Base-by-base conservation (phyloP, 768 basidiomycete species). In the Russula virescens region DNA sequence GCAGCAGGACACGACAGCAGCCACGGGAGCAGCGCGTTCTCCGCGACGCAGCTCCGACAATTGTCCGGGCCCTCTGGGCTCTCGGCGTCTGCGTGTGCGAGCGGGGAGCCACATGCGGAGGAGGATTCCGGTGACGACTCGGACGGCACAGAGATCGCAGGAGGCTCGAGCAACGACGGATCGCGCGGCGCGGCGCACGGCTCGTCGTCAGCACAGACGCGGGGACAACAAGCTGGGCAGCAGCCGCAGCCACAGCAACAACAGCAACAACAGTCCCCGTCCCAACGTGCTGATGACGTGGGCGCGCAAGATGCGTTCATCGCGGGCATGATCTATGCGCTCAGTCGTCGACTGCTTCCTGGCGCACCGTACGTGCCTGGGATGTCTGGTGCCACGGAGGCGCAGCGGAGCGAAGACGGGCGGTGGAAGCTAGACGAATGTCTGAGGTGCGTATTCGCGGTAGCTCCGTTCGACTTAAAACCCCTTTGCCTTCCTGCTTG, bases 381-480 rank as follows among this genome's bases (percentile, higher is more conserved):
- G 1, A 73, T 78, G 25, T 69, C 66, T n/a, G 66, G 61, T 10
- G 28, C 49, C 3, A 66, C 66, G 9, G 59, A 55, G 5, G 55
- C 62, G 14, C 57, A 70, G 73, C 43, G 58, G 47, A 21, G 60
- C 65, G 38, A 73, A 10, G 62, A 74, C 11, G 83, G 84, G 14
- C 77, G 83, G 58, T 94, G 91, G 91, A 80, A 83, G 64, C 71
- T 93, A 54, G 91, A 93, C 66, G 91, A 93, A 68, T 93, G 91
- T 72, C 71, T 94, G 68, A 79, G 87, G 88, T 90, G 57, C 55
- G 76, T 71, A 8, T 18, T 11, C 2, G 38, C 10, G 6, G 13
- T 38, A 5, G 31, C 3, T 3, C 31, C 3, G 31, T 2, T 38
- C 10, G 34, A 35, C 34, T 35, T 5, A 10, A 10, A n/a, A n/a